Evolutionary conservation across 352 stramenopile species (phyloP), one percentile per base, ranked within the genome.

Genomic region (Globisporangium iwayamae): DNA sequence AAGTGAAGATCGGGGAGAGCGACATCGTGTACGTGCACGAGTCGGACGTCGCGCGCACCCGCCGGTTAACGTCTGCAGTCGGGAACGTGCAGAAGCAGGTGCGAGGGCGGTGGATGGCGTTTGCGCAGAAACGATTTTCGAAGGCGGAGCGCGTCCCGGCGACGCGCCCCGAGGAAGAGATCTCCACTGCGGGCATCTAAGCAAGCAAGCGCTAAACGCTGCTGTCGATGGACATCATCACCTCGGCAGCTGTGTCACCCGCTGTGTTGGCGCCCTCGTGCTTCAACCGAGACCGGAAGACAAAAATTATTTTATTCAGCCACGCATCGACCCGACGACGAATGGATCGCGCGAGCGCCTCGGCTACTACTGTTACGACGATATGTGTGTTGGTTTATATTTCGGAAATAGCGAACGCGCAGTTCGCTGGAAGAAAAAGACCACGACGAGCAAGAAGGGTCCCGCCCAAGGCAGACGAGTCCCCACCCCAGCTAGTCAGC

Each of bases 1-100:
- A 79, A 6, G 28, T 61, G 20, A 64, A 70, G 28, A 57, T 53
- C 7, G 78, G 78, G 1, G 72, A 89, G 62, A 87, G 73, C 1
- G 71, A 91, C 60, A 52, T 85, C 22, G 84, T 93, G 25, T 93
- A 85, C 63, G 84, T 91, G 14, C 84, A 82, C 55, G 84, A 90
- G 65, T 83, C 74, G 54, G 84, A 93, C 62, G 59, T 93, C 50
- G 62, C 78, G 51, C 79, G 81, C 22, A 72, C 61, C 8, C 68
- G 74, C 14, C 72, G 66, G 53, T 74, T 80, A 45, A 74, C 61
- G 47, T 69, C 73, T 59, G 82, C 69, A 4, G 76, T 87, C 61
- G 75, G 73, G 22, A 89, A 77, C 59, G 75, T 87, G 14, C 73
- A 75, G 47, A 76, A 72, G 62, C 71, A 83, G 48, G 52, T 83